A percentile compares a stretch with the other conserved stretches of the same genome.
phyloP scores from a whole-genome alignment of 768 basidiomycete species.

The Mycena crocata region DNA sequence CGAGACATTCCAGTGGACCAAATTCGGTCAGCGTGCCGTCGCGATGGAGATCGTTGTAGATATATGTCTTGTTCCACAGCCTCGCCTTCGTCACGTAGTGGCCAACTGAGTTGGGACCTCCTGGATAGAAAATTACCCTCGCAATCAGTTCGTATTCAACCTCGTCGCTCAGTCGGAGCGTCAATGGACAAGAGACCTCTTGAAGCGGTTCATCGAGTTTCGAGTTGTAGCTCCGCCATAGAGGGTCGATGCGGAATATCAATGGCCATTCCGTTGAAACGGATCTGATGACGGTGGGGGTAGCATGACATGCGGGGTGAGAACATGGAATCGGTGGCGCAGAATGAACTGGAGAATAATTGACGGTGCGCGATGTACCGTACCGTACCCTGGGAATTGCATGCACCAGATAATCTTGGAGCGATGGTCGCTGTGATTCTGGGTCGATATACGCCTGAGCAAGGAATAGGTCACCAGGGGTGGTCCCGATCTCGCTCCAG shows the following conservation, averaged over 20 bases:
- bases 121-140: not conserved
- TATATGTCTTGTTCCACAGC: not conserved
- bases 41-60: not conserved
- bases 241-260: not conserved
- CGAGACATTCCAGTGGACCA: not conserved
- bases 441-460: not conserved
- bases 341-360: not conserved
- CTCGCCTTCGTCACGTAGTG: not conserved
- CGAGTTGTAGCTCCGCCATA: not conserved
- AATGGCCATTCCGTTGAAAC: conserved; percentile 3
- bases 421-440: not conserved
- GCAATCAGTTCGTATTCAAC: conserved; percentile 7
- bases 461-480: not conserved
- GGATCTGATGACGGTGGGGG: not conserved
- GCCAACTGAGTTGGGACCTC: not conserved
- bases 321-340: not conserved
- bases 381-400: not conserved
- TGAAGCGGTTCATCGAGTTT: not conserved
- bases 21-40: not conserved
- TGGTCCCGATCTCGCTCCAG: not conserved
- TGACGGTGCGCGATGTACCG: not conserved
- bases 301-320: not conserved
- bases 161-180: not conserved
- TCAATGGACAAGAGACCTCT: not conserved
- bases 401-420: not conserved